Percentiles rank a stretch among this genome's conserved stretches.
These are phyloP conservation scores for Penicillium lagena DNA, from an alignment of 495 filamentous ascomycete genomes.

Conservation along the genomic window DNA sequence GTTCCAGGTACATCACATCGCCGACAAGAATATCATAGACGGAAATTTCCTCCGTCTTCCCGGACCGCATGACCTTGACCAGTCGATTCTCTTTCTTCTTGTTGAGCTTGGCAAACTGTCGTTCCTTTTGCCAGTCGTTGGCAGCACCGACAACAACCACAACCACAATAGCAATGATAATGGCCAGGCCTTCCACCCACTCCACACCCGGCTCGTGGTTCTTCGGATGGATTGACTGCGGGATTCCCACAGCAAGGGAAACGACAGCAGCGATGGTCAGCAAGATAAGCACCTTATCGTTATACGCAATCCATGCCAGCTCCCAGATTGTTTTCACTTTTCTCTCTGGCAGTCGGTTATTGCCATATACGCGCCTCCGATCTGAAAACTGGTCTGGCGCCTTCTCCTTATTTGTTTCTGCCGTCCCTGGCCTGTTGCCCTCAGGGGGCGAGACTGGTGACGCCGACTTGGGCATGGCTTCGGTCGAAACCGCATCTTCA, in stretches of 20 bases:
- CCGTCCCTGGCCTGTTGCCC: conserved; percentile 16
- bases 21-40: conserved; percentile 78
- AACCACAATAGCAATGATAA: conserved; percentile 63
- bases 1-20: conserved; percentile 76
- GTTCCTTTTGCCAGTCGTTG: conserved; percentile 70
- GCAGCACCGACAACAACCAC: conserved; percentile 61
- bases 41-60: conserved; percentile 68
- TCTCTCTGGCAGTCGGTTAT: conserved; percentile 63
- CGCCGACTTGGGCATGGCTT: conserved; percentile 21
- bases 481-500: conserved; percentile 47
- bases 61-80: conserved; percentile 72
- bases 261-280: conserved; percentile 73
- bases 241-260: conserved; percentile 76
- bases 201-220: conserved; percentile 53
- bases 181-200: conserved; percentile 73
- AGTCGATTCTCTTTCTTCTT: conserved; percentile 66
- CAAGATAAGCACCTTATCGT: conserved; percentile 77
- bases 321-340: conserved; percentile 66
- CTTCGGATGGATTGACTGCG: conserved; percentile 48
- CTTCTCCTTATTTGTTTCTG: conserved; percentile 22
- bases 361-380: conserved; percentile 60
- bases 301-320: conserved; percentile 76
- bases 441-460: conserved; percentile 22
- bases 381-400: conserved; percentile 40
- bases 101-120: conserved; percentile 63